These are phyloP conservation scores for Erythrobasidium hasegawianum DNA, from an alignment of 1,284 basidiomycete genomes.

Conservation along the genomic window DNA sequence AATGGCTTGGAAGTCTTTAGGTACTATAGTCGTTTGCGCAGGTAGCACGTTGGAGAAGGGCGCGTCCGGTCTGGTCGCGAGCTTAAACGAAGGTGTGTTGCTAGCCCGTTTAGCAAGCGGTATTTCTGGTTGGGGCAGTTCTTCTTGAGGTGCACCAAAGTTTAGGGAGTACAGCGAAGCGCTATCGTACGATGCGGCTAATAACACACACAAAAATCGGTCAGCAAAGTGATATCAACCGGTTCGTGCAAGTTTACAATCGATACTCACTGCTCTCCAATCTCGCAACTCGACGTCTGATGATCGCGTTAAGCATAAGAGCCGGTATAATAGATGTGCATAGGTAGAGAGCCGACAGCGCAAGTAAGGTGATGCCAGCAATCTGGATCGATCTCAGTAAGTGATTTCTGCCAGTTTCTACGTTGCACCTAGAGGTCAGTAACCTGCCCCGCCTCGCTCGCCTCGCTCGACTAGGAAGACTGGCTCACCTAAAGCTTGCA, in stretches of 20 bases:
- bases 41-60: conserved; percentile 3
- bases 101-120: background rate
- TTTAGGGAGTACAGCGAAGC: background rate
- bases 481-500: conserved; percentile 3
- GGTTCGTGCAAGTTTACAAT: background rate
- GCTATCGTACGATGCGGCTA: background rate
- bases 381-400: background rate
- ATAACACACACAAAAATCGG: background rate
- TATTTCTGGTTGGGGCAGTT: no score
- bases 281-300: background rate
- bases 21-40: conserved; percentile 1
- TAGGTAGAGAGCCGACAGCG: background rate
- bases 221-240: no score
- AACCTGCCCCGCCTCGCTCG: background rate
- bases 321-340: background rate
- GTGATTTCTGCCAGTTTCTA: background rate
- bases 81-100: background rate
- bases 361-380: background rate
- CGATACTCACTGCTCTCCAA: background rate
- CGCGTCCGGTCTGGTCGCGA: background rate
- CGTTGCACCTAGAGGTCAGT: background rate
- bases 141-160: no score
- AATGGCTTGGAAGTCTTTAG: conserved; percentile 2
- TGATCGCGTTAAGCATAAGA: conserved; percentile 2
- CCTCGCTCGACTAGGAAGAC: no score